Evolutionary conservation across 164 flowering plant species (phyloP).

Genomic region (Magnolia officinalis): DNA sequence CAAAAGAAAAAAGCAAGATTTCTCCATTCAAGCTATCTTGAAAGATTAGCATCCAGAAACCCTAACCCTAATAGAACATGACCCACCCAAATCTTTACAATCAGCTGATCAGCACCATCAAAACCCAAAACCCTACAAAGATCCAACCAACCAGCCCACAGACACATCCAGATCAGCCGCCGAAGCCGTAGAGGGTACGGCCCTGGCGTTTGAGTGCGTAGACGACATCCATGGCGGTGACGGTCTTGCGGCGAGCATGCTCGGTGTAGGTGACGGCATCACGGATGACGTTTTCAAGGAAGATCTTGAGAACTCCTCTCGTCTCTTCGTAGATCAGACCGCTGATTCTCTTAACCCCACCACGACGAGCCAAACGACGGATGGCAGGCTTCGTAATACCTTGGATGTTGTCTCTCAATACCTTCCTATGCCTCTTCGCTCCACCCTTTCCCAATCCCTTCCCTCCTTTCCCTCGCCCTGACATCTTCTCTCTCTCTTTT

Average conservation of each 20-base stretch:
- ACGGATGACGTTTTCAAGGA: constrained; percentile 12
- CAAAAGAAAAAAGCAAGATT: too few species aligned
- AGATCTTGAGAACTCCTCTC: constrained; percentile 14
- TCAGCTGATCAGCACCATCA: too few species aligned
- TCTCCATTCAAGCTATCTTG: too few species aligned
- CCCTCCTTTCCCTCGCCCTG: constrained; percentile 13
- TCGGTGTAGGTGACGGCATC: constrained; percentile 15
- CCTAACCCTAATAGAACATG: too few species aligned
- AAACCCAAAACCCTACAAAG: background rate
- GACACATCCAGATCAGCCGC: background rate
- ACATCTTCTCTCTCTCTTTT: constrained; percentile 4
- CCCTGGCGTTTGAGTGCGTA: constrained; percentile 15
- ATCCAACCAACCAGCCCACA: background rate
- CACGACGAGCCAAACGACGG: constrained; percentile 11
- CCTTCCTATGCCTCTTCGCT: constrained; percentile 13
- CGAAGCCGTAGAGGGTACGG: constrained; percentile 13
- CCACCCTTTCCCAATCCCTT: constrained; percentile 12
- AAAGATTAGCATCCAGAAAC: too few species aligned
- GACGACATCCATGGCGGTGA: constrained; percentile 14
- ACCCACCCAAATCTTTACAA: too few species aligned
- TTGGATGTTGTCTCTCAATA: constrained; percentile 11
- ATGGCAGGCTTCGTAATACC: constrained; percentile 14
- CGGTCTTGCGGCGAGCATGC: constrained; percentile 15
- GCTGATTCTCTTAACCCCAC: constrained; percentile 14
- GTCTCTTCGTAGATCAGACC: constrained; percentile 16